Percentiles rank a stretch among this genome's conserved stretches.
These are phyloP conservation scores for Paspalum notatum DNA, from an alignment of 176 grass and related monocot genomes.

Conservation along the genomic window DNA sequence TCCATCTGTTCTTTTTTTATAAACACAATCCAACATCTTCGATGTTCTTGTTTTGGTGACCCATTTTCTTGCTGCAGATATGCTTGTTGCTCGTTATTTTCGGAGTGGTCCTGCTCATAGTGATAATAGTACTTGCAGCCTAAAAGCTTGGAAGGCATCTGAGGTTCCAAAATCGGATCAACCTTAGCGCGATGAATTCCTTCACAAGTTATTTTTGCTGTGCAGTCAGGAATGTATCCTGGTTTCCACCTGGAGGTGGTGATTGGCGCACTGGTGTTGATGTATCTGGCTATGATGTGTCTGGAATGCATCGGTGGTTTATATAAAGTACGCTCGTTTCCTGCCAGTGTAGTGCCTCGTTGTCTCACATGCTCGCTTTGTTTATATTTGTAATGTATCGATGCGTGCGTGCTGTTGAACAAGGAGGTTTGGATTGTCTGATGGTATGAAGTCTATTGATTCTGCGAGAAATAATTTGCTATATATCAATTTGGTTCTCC, in stretches of 20 bases:
- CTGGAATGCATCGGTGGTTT: conserved; percentile 38
- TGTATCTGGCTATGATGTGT: conserved; percentile 34
- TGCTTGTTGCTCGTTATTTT: conserved; percentile 95
- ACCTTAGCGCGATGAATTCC: conserved; percentile 43
- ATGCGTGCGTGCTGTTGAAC: conserved; percentile 37
- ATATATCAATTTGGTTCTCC: background rate
- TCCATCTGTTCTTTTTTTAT: background rate
- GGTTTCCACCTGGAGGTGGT: conserved; percentile 29
- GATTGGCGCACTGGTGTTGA: conserved; percentile 34
- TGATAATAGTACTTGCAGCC: conserved; percentile 91
- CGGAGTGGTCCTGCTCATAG: conserved; percentile 89
- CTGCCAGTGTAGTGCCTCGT: background rate
- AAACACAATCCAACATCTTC: background rate
- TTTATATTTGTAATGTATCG: conserved; percentile 38
- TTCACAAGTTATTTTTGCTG: conserved; percentile 57
- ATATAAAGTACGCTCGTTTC: conserved; percentile 37
- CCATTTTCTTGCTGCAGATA: conserved; percentile 57
- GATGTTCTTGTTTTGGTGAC: background rate
- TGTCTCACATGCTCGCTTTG: conserved; percentile 9
- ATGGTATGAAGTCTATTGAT: conserved; percentile 11
- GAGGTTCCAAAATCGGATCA: conserved; percentile 17
- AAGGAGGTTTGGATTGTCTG: conserved; percentile 28
- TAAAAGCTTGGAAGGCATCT: conserved; percentile 46
- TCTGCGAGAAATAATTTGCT: background rate
- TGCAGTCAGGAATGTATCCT: conserved; percentile 45